A percentile compares a stretch with the other conserved stretches of the same genome.
These are phyloP conservation scores for Pecoramyces ruminantium DNA, from an alignment of 192 early-diverging fungal species.

Conservation along the genomic window DNA sequence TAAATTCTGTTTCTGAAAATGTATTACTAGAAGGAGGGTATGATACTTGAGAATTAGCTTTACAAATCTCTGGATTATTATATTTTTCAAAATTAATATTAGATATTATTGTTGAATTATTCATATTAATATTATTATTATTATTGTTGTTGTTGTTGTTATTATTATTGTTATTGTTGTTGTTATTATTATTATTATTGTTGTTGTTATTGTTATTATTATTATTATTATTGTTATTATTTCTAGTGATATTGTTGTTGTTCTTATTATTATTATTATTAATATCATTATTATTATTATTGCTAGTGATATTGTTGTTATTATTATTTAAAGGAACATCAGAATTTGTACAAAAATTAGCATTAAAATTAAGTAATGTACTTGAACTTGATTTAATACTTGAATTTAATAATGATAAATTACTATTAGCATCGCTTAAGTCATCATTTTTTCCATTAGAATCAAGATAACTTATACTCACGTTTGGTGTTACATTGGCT, in stretches of 20 bases:
- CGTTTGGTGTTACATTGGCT: background rate
- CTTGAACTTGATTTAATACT: background rate
- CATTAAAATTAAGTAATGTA: background rate
- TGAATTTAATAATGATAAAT: background rate
- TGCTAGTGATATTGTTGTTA: no score
- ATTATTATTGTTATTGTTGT: background rate
- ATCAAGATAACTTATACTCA: background rate
- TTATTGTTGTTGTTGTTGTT: no score
- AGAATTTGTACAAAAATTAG: background rate
- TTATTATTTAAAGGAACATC: background rate
- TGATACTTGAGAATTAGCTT: background rate
- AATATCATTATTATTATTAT: background rate
- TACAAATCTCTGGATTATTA: background rate
- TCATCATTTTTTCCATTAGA: background rate
- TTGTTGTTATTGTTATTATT: background rate
- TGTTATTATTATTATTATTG: background rate
- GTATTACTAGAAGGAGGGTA: background rate
- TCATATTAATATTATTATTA: background rate
- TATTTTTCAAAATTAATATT: background rate
- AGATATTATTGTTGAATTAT: background rate
- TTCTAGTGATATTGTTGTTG: background rate
- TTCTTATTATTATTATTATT: background rate
- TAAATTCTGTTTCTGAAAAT: background rate
- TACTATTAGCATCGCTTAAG: background rate
- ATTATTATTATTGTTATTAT: background rate